Evolutionary conservation across 179 eudicot species (phyloP), one percentile per base, ranked within the genome.

Genomic region (Gypsophila paniculata): DNA sequence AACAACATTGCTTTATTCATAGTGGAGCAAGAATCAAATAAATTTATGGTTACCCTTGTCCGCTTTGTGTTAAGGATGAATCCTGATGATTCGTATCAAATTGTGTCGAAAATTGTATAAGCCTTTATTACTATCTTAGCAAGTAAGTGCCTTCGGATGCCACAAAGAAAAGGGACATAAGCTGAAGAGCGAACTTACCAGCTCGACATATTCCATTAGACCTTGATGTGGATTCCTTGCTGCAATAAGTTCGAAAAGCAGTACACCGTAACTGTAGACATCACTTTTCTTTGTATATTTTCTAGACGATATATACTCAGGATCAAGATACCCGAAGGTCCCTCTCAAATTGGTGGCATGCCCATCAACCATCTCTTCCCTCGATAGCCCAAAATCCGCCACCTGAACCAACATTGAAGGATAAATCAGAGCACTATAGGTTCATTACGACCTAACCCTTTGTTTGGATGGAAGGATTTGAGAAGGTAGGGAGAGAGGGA

Each of bases 251-350:
- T 93, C 98, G 78, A 93, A 89, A 6, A 93, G 90, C 80, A 93
- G 77, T 23, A 93, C 97, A n/a, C 98, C 98, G 44, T 82, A 93
- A 80, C 98, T 89, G 66, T 93, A 93, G 62, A 93, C 97, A 69
- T 93, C 98, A 66, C 97, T 93, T 79, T 93, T 94, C 86, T 94
- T 90, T 3, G 99, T 94, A 61, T 90, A 94, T 32, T 89, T 70
- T 77, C 90, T 82, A 7, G 96, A 78, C 21, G 99, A 94, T 78
- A 94, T 86, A 74, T 94, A 94, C 78, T 91, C 96, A 2, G 99
- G 99, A 84, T 94, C 99, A n/a, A 94, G 90, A 82, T 94, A 94
- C 32, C 99, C 99, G 75, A 90, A 90, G 59, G 99, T 94, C 77
- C 99, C 99, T 70, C 77, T 87, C 77, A 94, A 60, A 76, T 89